Conservation (phyloP, 2,329 filamentous ascomycete genomes). For the Botryotinia calthae region DNA sequence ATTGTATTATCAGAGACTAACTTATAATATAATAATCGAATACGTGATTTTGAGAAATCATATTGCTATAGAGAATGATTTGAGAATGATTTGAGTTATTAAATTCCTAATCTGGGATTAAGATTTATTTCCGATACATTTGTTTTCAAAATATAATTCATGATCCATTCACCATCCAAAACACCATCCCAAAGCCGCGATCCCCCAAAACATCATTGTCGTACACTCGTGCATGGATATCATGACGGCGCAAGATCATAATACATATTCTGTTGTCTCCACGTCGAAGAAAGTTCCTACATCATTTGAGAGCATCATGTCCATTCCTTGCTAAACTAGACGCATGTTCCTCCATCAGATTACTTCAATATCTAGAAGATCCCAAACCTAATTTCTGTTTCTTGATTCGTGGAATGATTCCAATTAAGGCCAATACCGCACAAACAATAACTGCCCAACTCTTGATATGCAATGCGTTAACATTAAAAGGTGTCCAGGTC, state of each 20-base stretch:
- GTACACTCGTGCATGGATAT: neutral
- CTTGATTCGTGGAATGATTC: slow-evolving; percentile 76
- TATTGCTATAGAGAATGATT: neutral
- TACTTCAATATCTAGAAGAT: neutral
- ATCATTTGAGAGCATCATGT: no score
- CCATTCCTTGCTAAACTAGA: neutral
- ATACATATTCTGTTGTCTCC: neutral
- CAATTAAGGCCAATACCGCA: slow-evolving; percentile 63
- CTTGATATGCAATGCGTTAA: slow-evolving; percentile 65
- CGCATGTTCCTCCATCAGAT: neutral
- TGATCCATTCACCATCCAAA: neutral
- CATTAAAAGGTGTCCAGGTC: slow-evolving; percentile 72
- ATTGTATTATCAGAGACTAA: neutral
- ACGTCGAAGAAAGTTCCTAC: no score
- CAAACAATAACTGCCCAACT: slow-evolving; percentile 73
- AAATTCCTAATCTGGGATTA: neutral
- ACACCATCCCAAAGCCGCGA: neutral
- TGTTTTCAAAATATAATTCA: neutral
- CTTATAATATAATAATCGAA: neutral
- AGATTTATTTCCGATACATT: neutral
- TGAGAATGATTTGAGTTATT: neutral
- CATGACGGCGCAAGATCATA: neutral
- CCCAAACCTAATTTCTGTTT: slow-evolving; percentile 69
- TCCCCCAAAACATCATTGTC: neutral
- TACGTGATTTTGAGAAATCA: neutral